Conservation (phyloP, 805 yeast species). For the Starmerella stellata region DNA sequence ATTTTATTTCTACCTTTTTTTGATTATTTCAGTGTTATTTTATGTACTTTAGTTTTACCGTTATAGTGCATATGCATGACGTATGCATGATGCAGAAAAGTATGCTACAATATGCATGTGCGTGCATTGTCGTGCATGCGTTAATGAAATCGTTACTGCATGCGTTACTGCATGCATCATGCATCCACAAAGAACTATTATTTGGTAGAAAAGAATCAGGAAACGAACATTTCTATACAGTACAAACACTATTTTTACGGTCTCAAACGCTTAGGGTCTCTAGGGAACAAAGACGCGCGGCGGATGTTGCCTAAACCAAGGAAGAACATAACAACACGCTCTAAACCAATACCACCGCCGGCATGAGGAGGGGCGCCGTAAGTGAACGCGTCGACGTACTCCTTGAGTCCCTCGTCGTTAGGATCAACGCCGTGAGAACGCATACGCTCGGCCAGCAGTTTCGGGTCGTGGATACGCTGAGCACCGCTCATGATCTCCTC, state of each 20-base stretch:
- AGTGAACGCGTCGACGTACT: conserved; percentile 79
- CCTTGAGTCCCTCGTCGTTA: conserved; percentile 61
- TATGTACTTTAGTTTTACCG: no score
- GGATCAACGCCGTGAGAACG: conserved; percentile 67
- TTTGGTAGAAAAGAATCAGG: background rate
- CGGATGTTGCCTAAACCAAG: conserved; percentile 92
- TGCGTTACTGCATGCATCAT: background rate
- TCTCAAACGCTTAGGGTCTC: conserved; percentile 88
- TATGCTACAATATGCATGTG: no score
- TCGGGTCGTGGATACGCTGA: conserved; percentile 94
- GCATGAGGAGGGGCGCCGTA: conserved; percentile 98
- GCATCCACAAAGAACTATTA: background rate
- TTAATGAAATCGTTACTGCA: no score
- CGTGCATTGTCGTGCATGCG: no score
- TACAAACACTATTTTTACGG: conserved; percentile 31
- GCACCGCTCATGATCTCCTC: conserved; percentile 99
- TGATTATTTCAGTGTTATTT: no score
- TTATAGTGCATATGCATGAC: no score
- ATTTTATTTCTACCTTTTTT: no score
- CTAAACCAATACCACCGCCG: conserved; percentile 99
- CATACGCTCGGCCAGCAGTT: conserved; percentile 65
- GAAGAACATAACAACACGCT: conserved; percentile 97
- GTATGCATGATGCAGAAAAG: no score
- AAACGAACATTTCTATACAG: background rate
- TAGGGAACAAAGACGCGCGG: conserved; percentile 97